Percentiles rank a stretch among this genome's conserved stretches.
Evolutionary conservation across 73 alveolate genomes (phyloP).

Genomic region (Paramecium pentaurelia): DNA sequence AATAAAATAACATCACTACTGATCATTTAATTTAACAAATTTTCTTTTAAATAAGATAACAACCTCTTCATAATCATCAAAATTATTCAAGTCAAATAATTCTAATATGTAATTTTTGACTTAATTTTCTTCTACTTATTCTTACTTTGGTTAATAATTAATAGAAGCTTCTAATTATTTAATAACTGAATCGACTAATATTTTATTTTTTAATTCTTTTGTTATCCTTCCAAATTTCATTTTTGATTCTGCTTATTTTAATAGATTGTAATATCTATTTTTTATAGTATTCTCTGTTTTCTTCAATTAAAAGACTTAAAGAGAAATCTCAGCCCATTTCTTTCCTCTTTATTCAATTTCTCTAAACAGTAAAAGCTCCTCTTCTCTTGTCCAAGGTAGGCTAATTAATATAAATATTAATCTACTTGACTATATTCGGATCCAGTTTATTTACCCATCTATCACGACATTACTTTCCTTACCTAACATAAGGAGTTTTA

Average conservation of each 20-base stretch:
- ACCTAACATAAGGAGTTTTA: background rate
- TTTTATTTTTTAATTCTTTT: background rate
- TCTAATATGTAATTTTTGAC: background rate
- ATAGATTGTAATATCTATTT: background rate
- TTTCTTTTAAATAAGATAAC: background rate
- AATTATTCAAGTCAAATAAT: background rate
- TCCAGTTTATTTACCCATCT: slow-evolving; percentile 45
- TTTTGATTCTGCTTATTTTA: background rate
- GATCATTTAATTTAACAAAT: background rate
- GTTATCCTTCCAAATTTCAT: background rate
- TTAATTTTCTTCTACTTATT: background rate
- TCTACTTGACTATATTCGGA: slow-evolving; percentile 1
- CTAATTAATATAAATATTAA: background rate
- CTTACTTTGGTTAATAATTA: background rate
- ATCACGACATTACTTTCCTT: slow-evolving; percentile 32
- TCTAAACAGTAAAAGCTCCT: background rate
- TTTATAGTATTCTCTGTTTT: slow-evolving; percentile 17
- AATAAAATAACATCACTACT: background rate
- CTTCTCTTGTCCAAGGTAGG: background rate
- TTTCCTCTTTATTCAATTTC: background rate
- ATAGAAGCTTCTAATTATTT: background rate
- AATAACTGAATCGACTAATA: background rate
- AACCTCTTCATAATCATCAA: background rate
- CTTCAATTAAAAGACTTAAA: background rate
- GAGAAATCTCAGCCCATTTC: slow-evolving; percentile 19